Conservation (phyloP, 2,329 filamentous ascomycete genomes). For the Ophiostoma sp. region DNA sequence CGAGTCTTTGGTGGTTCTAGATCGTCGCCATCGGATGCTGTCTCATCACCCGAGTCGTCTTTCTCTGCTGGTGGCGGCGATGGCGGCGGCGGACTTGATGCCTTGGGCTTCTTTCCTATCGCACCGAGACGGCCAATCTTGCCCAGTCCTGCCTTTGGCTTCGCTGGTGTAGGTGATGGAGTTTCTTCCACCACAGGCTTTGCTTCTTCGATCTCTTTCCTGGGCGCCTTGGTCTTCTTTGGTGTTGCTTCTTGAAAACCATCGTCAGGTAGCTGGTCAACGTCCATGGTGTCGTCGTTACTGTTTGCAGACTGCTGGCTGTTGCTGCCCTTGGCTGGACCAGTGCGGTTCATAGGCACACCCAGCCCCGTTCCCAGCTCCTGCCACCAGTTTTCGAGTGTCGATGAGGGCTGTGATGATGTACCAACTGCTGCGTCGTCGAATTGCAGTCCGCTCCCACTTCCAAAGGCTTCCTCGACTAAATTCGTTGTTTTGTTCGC, state of each 20-base stretch:
- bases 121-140: conserved; percentile 25
- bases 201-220: conserved; percentile 4
- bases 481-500: conserved; percentile 32
- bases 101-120: conserved; percentile 46
- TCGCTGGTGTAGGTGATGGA: conserved; percentile 25
- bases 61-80: conserved; percentile 29
- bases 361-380: conserved; percentile 40
- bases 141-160: conserved; percentile 5
- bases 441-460: conserved; percentile 36
- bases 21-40: conserved; percentile 47
- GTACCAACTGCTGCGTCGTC: conserved; percentile 9
- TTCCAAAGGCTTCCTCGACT: conserved; percentile 46
- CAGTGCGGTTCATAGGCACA: conserved; percentile 30
- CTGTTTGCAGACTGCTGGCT: not conserved
- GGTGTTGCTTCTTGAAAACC: conserved; percentile 13
- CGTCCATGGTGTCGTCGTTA: not conserved
- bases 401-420: conserved; percentile 31
- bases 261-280: not conserved
- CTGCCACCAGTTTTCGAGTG: conserved; percentile 53
- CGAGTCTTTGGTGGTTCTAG: conserved; percentile 26
- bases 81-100: conserved; percentile 47
- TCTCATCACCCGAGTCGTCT: conserved; percentile 35
- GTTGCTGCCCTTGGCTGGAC: not conserved
- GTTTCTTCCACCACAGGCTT: not conserved
- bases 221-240: not conserved